Base-by-base conservation (phyloP, 768 basidiomycete species). In the Grammothele lineata region DNA sequence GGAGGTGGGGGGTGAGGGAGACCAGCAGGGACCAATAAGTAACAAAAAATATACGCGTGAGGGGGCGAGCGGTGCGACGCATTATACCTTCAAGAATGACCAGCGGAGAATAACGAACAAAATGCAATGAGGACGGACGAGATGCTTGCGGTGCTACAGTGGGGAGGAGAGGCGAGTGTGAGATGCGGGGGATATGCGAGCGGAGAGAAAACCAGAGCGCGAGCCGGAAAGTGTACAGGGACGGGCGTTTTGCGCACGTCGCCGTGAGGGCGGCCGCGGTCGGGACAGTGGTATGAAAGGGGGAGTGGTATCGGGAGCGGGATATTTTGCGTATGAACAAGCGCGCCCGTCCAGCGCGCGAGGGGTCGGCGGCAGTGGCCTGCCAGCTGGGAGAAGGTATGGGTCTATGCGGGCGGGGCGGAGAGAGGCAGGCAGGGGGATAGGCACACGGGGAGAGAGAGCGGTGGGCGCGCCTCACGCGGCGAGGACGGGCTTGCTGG, bases 401-500 rank as follows among this genome's bases (percentile, higher is more conserved):
- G 37, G 27, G 42, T 51, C 50, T 51, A 48, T 52, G 42, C 51
- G 23, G 23, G 40, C 23, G 30, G 24, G 9, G 39, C 22, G 40
- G 33, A 24, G 37, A 24, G 27, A 14, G 27, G 27, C 27, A 30
- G 27, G n/a, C 27, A 14, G 27, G 27, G 27, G 8, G 27, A 14
- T 7, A 30, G 27, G 27, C 27, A 30, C n/a, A n/a, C n/a, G n/a
- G n/a, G n/a, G n/a, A n/a, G n/a, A n/a, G n/a, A n/a, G n/a, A n/a
- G n/a, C n/a, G n/a, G n/a, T n/a, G 27, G 8, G 27, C 27, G 14
- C 7, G 27, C 37, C 47, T 54, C 45, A 61, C 39, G 60, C 57
- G 25, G 54, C 58, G 48, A 62, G 54, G 30, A 36, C 21, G 7
- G 60, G 48, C 50, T 59, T 56, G 45, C 55, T 58, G 30, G 55